These are phyloP conservation scores for Yamadazyma siamensis DNA, from an alignment of 1,139 yeast species.

Conservation along the genomic window DNA sequence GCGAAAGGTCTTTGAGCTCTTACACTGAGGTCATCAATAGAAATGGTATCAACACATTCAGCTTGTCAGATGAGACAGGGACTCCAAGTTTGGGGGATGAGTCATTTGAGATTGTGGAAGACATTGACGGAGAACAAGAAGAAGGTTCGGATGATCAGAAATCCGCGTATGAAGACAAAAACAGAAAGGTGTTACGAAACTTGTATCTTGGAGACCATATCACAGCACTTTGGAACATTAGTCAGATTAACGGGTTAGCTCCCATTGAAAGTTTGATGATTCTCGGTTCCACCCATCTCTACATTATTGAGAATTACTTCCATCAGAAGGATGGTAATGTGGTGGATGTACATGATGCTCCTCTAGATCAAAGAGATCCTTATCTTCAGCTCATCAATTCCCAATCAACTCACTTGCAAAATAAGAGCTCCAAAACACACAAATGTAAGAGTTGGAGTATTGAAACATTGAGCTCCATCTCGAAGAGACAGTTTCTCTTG, in stretches of 20 bases:
- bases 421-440: slow-evolving; percentile 28
- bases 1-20: slow-evolving; percentile 12
- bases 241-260: slow-evolving; percentile 69
- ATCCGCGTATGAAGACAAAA: slow-evolving; percentile 57
- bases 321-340: slow-evolving; percentile 60
- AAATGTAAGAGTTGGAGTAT: slow-evolving; percentile 55
- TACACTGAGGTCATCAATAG: slow-evolving; percentile 17
- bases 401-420: slow-evolving; percentile 23
- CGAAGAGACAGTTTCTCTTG: slow-evolving; percentile 69
- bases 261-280: slow-evolving; percentile 73
- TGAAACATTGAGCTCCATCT: slow-evolving; percentile 54
- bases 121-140: slow-evolving; percentile 29
- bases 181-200: slow-evolving; percentile 67
- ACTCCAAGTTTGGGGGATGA: slow-evolving; percentile 8
- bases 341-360: slow-evolving; percentile 65
- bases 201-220: slow-evolving; percentile 71
- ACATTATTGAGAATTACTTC: slow-evolving; percentile 67
- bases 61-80: slow-evolving; percentile 19
- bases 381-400: slow-evolving; percentile 56
- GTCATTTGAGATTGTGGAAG: slow-evolving; percentile 28
- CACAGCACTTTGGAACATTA: slow-evolving; percentile 67
- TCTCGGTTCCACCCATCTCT: slow-evolving; percentile 59
- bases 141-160: slow-evolving; percentile 13
- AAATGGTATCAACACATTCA: slow-evolving; percentile 25
- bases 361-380: slow-evolving; percentile 58